phyloP scores from a whole-genome alignment of 331 rosid genomes.

The Saraca asoca region DNA sequence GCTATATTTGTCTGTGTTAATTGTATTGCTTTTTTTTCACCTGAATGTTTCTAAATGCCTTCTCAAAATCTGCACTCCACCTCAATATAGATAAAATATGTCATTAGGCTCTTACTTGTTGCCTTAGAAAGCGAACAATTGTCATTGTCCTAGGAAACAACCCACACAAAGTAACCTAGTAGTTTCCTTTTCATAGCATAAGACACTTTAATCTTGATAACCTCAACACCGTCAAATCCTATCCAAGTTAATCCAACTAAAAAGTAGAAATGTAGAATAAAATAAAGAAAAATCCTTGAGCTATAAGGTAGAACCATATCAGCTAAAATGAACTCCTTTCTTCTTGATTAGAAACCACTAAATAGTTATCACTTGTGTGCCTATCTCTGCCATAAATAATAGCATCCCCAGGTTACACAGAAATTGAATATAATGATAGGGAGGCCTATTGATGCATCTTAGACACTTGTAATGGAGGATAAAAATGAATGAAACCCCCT shows the following conservation, averaged over 20 bases:
- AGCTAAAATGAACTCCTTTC: not conserved
- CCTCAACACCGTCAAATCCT: slow-evolving; percentile 44
- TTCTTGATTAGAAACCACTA: slow-evolving; percentile 18
- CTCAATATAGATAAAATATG: no score
- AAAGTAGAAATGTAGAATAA: slow-evolving; percentile 9
- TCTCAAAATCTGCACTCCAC: no score
- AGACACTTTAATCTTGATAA: no score
- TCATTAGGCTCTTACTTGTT: no score
- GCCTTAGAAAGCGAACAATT: no score
- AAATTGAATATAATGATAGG: not conserved
- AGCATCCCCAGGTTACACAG: not conserved
- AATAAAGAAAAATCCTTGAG: slow-evolving; percentile 7
- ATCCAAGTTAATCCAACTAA: slow-evolving; percentile 38
- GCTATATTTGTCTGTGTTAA: no score
- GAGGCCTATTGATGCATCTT: not conserved
- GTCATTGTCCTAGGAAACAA: no score
- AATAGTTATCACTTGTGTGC: slow-evolving; percentile 9
- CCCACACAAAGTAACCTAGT: no score
- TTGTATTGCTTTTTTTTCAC: no score
- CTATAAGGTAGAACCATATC: not conserved
- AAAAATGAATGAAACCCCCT: not conserved
- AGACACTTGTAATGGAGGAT: not conserved
- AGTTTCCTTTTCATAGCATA: no score
- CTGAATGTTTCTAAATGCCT: no score
- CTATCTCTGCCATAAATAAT: not conserved